Evolutionary conservation across 257 asterid genomes (phyloP), one percentile per base, ranked within the genome.

Genomic region (Solanum rostratum): DNA sequence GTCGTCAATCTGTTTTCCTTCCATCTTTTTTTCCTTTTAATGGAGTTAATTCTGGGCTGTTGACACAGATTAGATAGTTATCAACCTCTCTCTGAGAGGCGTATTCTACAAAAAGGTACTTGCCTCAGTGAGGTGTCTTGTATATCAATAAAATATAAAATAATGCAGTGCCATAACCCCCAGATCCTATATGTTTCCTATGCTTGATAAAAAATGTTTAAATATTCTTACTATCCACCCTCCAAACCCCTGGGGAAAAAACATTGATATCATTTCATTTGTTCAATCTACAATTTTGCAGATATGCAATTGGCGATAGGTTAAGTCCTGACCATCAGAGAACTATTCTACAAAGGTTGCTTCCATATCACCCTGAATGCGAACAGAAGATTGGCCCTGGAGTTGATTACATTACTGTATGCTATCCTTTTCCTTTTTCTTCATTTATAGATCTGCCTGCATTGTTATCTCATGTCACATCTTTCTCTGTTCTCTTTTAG

Each of bases 251-350:
- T 4, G 41, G 15, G 16, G 39, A 30, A 65, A n/a, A 39, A 49
- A 10, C 4, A 55, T 41, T 53, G 55, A 39, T 79, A 59, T 30
- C 41, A n/a, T 80, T 24, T 71, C 62, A 84, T 50, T 39, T 62
- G 24, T 54, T 49, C 84, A 68, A 52, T 78, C 33, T 68, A 10
- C 65, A 78, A 78, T 18, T 24, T 54, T 86, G 89, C 93, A 97
- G 99, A 86, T 97, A 97, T 65, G 88, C 85, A 88, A 86, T 91
- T 85, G 99, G 98, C 78, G 95, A 92, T 87, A 89, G 91, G 83
- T 89, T 95, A 92, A 94, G 94, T 74, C 94, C 94, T 20, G 96
- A 93, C 65, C 98, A 97, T 83, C 94, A 95, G 92, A 92, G 87
- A 86, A 88, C 90, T 81, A 91, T 97, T 88, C 73, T 94, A 79